A percentile compares a stretch with the other conserved stretches of the same genome.
phyloP scores from a whole-genome alignment of 108 stramenopile genomes.

The Licmophora abbreviata region DNA sequence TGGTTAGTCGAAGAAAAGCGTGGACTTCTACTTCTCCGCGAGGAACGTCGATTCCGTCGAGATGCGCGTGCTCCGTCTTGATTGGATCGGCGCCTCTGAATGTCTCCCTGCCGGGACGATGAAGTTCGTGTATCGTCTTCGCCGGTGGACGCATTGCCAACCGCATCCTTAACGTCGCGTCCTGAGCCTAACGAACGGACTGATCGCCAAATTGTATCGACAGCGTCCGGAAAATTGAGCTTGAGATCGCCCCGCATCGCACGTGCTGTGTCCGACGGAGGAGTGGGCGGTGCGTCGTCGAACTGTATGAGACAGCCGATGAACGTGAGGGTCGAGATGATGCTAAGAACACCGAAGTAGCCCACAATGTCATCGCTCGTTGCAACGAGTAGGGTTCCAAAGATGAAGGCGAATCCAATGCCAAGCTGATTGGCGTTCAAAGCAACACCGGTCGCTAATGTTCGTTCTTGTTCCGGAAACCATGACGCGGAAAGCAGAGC shows the following conservation, averaged over 20 bases:
- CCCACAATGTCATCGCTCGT: constrained; percentile 59
- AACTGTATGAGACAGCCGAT: constrained; percentile 76
- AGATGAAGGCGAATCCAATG: constrained; percentile 82
- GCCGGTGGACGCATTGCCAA: too few species aligned
- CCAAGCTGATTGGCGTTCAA: constrained; percentile 85
- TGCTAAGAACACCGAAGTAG: constrained; percentile 74
- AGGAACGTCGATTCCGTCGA: too few species aligned
- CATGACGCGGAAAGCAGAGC: constrained; percentile 66
- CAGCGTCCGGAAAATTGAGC: constrained; percentile 42
- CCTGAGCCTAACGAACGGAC: constrained; percentile 5
- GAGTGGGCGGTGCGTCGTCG: constrained; percentile 87
- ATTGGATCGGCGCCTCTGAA: too few species aligned
- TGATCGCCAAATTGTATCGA: constrained; percentile 20
- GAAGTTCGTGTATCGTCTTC: too few species aligned
- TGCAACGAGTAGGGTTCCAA: constrained; percentile 70
- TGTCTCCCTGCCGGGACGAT: too few species aligned
- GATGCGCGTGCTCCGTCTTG: too few species aligned
- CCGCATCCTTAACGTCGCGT: too few species aligned
- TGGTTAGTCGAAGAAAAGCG: too few species aligned
- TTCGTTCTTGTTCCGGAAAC: constrained; percentile 78
- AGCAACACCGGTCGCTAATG: constrained; percentile 88
- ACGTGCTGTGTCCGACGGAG: constrained; percentile 53
- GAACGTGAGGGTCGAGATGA: constrained; percentile 59
- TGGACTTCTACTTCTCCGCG: too few species aligned
- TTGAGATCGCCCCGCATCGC: constrained; percentile 55